Evolutionary conservation across 2,329 filamentous ascomycete species (phyloP), one percentile per base, ranked within the genome.

Genomic region (Phaeosphaeria sp.): DNA sequence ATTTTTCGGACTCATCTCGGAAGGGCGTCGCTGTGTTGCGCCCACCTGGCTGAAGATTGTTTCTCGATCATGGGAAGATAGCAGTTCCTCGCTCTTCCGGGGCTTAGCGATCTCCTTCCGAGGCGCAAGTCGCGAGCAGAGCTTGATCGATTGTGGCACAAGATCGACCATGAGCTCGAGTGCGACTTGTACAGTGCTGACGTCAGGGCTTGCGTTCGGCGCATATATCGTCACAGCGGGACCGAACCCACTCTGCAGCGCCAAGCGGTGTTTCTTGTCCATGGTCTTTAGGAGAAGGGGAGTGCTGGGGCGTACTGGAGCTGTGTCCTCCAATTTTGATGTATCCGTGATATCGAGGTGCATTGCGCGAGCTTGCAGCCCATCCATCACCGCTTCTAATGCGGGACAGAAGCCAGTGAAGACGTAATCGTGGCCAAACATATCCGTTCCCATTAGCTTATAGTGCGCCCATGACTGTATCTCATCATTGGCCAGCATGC

Each of bases 401-500:
- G 53, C 53, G 6, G 53, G 53, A 27, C 53, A 55, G 13, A 55
- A 39, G 27, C 39, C 41, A 1, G 53, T 20, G 13, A 55, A 50
- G n/a, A 55, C 5, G 6, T 46, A 39, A 36, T 55, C 53, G 41
- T 55, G 53, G 18, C 53, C 53, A 20, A 55, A 55, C 20, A 55
- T 55, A 18, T 55, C 47, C 6, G 47, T 50, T 23, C 53, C 47
- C 22, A 55, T 50, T 6, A 55, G 36, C 39, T 55, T 55, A 25
- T 55, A 55, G 30, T 46, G 39, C 11, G 23, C 46, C 53, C 53
- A 55, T 0, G 53, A 55, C 10, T 50, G 27, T 11, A 55, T 55
- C 21, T 55, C 46, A 17, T 55, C 53, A 18, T 55, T 55, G 47
- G 46, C 49, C 13, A 55, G 25, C 53, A 55, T 55, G 20, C 46